Evolutionary conservation across 129 eudicot genomes (phyloP), one percentile per base, ranked within the genome.

Genomic region (Helichrysum umbraculigerum): DNA sequence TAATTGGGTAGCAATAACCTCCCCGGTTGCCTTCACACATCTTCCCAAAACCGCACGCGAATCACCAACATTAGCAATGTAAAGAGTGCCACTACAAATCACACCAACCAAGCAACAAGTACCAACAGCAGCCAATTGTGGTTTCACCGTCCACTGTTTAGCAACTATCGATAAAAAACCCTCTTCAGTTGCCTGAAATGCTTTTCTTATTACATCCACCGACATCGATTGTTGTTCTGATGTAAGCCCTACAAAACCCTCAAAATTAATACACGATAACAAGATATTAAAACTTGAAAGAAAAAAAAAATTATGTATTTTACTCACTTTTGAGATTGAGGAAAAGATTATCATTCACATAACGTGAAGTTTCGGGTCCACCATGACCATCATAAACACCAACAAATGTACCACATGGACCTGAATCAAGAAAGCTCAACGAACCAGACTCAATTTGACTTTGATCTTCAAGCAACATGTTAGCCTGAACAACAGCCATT

Each of bases 341-440:
- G 44, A 90, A 90, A 64, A 90, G 85, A 70, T 90, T 62, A 70
- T 84, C 88, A 57, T 90, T 90, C 47, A 90, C 83, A 70, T 71
- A 90, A 19, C 96, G 89, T 0, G 96, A 84, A 3, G 96, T 88
- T 81, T 90, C 96, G 11, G 96, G 96, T 6, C 96, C 96, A 32
- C 96, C 96, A 73, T 90, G 96, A 68, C 96, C 96, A 84, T 90
- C 96, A 61, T 90, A 90, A 21, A 90, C 89, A 69, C 96, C 96
- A 51, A 90, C 79, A 87, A 90, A 90, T 30, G 93, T 87, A 50
- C 96, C 96, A 69, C 42, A 84, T 0, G 88, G 96, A 10, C 96
- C 96, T 20, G 89, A 77, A 73, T 88, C 91, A 32, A 68, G 86
- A 71, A 84, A 83, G 79, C 91, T 88, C 85, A 90, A 84, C 3